These are phyloP conservation scores for Kodamaea sp. DNA, from an alignment of 1,139 yeast species.

Conservation along the genomic window DNA sequence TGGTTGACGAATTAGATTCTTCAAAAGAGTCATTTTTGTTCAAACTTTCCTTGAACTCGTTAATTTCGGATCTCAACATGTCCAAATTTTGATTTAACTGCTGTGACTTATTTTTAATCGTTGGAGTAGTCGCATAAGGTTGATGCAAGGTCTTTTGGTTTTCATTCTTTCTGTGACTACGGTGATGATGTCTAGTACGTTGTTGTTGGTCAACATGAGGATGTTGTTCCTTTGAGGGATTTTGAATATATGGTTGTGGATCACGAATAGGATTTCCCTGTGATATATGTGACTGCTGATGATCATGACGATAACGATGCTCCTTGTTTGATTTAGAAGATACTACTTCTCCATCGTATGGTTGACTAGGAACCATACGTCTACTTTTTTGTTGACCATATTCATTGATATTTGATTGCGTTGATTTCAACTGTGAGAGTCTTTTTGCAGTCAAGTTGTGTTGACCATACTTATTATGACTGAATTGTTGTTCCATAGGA, in stretches of 20 bases:
- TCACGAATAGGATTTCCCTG: constrained; percentile 3
- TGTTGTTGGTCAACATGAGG: constrained; percentile 8
- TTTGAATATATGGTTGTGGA: constrained; percentile 1
- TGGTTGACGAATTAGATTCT: constrained; percentile 1
- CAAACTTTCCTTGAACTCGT: constrained; percentile 46
- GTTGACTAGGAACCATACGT: neutral
- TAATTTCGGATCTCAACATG: constrained; percentile 41
- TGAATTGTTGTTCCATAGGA: constrained; percentile 12
- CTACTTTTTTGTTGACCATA: constrained; percentile 1
- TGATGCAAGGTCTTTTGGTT: constrained; percentile 12
- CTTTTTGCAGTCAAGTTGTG: constrained; percentile 12
- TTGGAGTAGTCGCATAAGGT: constrained; percentile 15
- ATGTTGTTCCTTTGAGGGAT: constrained; percentile 1
- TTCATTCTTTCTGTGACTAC: constrained; percentile 11
- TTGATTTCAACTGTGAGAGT: constrained; percentile 11
- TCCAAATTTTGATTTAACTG: constrained; percentile 44
- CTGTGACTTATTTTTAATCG: constrained; percentile 23
- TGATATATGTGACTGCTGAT: neutral
- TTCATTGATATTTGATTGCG: constrained; percentile 9
- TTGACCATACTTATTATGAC: constrained; percentile 8
- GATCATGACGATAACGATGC: neutral
- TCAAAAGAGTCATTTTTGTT: constrained; percentile 22
- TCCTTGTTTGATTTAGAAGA: neutral
- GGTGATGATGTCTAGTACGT: constrained; percentile 15
- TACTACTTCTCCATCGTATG: neutral